phyloP scores from a whole-genome alignment of 2,329 filamentous ascomycete species.

The Thermothelomyces thermophilus region DNA sequence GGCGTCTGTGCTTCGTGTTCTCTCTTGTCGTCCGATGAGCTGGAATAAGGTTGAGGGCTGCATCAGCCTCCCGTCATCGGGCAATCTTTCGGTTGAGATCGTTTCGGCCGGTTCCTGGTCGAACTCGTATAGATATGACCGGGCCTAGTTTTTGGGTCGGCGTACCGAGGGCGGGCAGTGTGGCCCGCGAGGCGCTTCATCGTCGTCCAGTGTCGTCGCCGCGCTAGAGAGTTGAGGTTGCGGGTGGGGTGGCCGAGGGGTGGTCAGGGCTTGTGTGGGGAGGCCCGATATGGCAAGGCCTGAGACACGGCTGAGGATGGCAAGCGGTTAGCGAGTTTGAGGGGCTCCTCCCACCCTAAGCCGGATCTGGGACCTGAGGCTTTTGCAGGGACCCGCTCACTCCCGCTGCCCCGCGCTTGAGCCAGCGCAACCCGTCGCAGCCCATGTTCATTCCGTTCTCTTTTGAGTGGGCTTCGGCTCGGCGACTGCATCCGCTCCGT shows the following conservation, averaged over 20 bases:
- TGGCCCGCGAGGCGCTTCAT: constrained; percentile 12
- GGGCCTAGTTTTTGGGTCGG: not conserved
- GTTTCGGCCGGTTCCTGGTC: constrained; percentile 10
- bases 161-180: constrained; percentile 3
- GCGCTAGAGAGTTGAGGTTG: not conserved
- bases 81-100: constrained; percentile 1
- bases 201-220: not conserved
- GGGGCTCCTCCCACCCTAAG: constrained; percentile 31
- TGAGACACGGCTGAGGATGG: constrained; percentile 45
- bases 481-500: too few species aligned
- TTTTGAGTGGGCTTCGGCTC: not conserved
- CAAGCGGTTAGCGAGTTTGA: constrained; percentile 49
- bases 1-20: not conserved
- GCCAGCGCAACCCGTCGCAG: too few species aligned
- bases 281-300: constrained; percentile 29
- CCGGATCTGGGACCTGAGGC: constrained; percentile 30
- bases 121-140: not conserved
- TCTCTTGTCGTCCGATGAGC: not conserved
- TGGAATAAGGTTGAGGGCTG: constrained; percentile 8
- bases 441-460: too few species aligned
- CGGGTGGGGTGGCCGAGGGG: constrained; percentile 6
- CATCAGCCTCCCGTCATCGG: constrained; percentile 10
- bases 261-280: constrained; percentile 18
- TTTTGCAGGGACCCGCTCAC: too few species aligned
- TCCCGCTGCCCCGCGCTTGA: too few species aligned